A percentile compares a stretch with the other conserved stretches of the same genome.
phyloP scores from a whole-genome alignment of 2,329 filamentous ascomycete genomes.

The Xylariaceae sp. region DNA sequence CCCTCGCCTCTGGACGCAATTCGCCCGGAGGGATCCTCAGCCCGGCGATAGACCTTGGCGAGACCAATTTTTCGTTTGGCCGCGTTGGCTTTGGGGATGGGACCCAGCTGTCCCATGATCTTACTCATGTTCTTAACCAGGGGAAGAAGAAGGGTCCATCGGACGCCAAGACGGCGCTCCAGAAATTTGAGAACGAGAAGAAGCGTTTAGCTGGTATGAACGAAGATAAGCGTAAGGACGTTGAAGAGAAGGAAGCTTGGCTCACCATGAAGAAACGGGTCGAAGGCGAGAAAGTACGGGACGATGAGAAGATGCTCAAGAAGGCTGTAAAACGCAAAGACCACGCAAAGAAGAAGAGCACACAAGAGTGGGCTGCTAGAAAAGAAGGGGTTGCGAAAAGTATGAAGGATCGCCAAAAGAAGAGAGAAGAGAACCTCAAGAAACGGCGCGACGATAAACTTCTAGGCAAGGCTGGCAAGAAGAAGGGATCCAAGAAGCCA shows the following conservation, averaged over 20 bases:
- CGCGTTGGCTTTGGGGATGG: slow-evolving; percentile 89
- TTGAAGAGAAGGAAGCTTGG: slow-evolving; percentile 93
- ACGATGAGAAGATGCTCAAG: slow-evolving; percentile 83
- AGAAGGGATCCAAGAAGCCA: slow-evolving; percentile 38
- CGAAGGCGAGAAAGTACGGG: slow-evolving; percentile 82
- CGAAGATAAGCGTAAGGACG: slow-evolving; percentile 74
- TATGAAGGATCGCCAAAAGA: slow-evolving; percentile 75
- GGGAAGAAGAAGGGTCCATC: slow-evolving; percentile 77
- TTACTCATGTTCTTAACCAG: slow-evolving; percentile 57
- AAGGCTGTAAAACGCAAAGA: slow-evolving; percentile 95
- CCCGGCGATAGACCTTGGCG: slow-evolving; percentile 45
- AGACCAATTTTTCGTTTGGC: slow-evolving; percentile 81
- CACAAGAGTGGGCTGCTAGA: slow-evolving; percentile 78
- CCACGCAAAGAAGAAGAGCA: slow-evolving; percentile 82
- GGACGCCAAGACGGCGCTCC: slow-evolving; percentile 81
- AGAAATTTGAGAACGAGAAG: slow-evolving; percentile 79
- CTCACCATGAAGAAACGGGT: slow-evolving; percentile 83
- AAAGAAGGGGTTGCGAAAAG: slow-evolving; percentile 68
- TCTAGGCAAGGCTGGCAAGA: slow-evolving; percentile 54
- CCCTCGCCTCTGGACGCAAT: slow-evolving; percentile 54
- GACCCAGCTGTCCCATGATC: slow-evolving; percentile 68
- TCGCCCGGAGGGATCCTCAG: slow-evolving; percentile 56
- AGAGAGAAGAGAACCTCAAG: slow-evolving; percentile 73
- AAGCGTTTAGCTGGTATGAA: slow-evolving; percentile 72
- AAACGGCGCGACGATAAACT: slow-evolving; percentile 72